Evolutionary conservation across 2,329 filamentous ascomycete genomes (phyloP).

Genomic region (Nannizziopsis arthrosporioides): DNA sequence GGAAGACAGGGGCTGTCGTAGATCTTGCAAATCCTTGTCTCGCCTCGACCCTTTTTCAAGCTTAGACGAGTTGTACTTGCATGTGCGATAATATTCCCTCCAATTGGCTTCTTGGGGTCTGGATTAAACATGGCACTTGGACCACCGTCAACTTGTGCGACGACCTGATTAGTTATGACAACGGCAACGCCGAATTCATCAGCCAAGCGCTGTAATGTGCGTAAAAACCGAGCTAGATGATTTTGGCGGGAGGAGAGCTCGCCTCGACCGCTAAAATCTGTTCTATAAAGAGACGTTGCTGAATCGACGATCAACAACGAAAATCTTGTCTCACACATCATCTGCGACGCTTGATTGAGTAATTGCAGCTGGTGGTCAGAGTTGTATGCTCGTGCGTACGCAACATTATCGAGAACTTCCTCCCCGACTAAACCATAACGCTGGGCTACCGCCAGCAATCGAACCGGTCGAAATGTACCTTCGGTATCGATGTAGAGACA

Average conservation of each 20-base stretch:
- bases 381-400: constrained; percentile 95
- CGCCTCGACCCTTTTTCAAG: constrained; percentile 85
- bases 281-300: constrained; percentile 87
- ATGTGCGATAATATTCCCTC: constrained; percentile 97
- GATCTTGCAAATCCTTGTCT: constrained; percentile 97
- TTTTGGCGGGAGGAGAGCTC: constrained; percentile 84
- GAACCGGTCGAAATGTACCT: constrained; percentile 88
- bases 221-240: constrained; percentile 41
- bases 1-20: constrained; percentile 96
- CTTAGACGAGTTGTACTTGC: constrained; percentile 90
- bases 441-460: constrained; percentile 81
- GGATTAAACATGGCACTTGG: constrained; percentile 98
- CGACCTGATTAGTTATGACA: constrained; percentile 97
- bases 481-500: constrained; percentile 98
- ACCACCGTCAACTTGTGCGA: constrained; percentile 93
- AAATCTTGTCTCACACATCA: constrained; percentile 99
- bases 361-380: constrained; percentile 95
- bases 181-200: constrained; percentile 90
- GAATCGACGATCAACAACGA: constrained; percentile 93
- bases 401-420: constrained; percentile 95
- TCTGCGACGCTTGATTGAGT: constrained; percentile 84
- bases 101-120: constrained; percentile 97
- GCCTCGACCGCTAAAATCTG: constrained; percentile 91
- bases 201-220: constrained; percentile 40
- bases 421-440: constrained; percentile 90